Evolutionary conservation across 306 rosid genomes (phyloP).

Genomic region (Trifolium repens): DNA sequence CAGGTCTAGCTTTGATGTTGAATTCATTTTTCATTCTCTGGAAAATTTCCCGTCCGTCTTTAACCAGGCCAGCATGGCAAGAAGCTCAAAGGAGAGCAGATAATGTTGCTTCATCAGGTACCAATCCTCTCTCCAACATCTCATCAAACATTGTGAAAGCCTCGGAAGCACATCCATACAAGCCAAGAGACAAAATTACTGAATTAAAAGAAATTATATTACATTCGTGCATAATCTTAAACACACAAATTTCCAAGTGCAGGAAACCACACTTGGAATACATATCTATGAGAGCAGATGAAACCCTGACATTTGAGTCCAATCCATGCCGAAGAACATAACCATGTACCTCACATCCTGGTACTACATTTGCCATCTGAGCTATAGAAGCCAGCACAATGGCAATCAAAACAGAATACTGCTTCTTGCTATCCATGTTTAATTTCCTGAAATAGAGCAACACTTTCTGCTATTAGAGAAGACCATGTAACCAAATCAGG

Average conservation of each 20-base stretch:
- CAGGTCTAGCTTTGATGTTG: constrained; percentile 58
- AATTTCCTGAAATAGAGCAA: constrained; percentile 63
- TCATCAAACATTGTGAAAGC: constrained; percentile 64
- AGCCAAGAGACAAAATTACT: constrained; percentile 70
- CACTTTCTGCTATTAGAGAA: constrained; percentile 66
- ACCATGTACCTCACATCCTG: constrained; percentile 74
- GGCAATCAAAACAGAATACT: constrained; percentile 72
- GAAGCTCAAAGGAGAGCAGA: constrained; percentile 89
- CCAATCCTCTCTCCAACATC: constrained; percentile 55
- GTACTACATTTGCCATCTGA: constrained; percentile 57
- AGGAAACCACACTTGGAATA: constrained; percentile 81
- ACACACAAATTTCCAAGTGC: constrained; percentile 61
- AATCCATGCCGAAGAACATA: constrained; percentile 72
- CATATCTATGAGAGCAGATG: constrained; percentile 82
- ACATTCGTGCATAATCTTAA: constrained; percentile 58
- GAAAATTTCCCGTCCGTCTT: constrained; percentile 71
- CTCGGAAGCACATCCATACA: constrained; percentile 73
- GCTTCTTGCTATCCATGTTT: constrained; percentile 57
- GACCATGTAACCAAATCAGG: constrained; percentile 93
- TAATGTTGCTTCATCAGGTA: constrained; percentile 82
- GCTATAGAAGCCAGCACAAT: constrained; percentile 74
- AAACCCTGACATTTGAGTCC: constrained; percentile 70
- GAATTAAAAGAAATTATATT: constrained; percentile 76
- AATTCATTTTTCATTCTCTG: constrained; percentile 70
- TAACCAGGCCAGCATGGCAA: constrained; percentile 78